These are phyloP conservation scores for Ephemerocybe angulata DNA, from an alignment of 768 basidiomycete genomes.

Conservation along the genomic window DNA sequence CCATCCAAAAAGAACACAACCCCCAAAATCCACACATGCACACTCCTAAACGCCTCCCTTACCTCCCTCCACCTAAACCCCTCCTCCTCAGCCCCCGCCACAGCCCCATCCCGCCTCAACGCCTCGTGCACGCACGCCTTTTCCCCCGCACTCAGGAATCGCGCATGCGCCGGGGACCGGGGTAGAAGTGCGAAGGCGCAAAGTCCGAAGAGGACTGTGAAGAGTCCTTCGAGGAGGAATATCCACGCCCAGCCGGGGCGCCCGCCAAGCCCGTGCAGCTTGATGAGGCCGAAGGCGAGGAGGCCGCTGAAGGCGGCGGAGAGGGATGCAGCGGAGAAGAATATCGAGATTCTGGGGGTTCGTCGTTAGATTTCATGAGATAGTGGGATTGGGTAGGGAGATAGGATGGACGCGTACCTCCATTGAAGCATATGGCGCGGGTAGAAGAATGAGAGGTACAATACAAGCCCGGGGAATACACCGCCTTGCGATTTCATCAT, in stretches of 20 bases:
- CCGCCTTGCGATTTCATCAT: slow-evolving; percentile 50
- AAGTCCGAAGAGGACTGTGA: slow-evolving; percentile 58
- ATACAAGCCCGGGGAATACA: slow-evolving; percentile 53
- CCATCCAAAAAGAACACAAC: slow-evolving; percentile 53
- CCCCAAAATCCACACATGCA: slow-evolving; percentile 52
- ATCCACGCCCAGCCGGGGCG: slow-evolving; percentile 68
- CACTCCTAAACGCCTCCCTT: slow-evolving; percentile 40
- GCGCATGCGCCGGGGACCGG: slow-evolving; percentile 31
- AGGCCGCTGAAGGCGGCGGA: slow-evolving; percentile 70
- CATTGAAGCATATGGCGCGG: slow-evolving; percentile 48
- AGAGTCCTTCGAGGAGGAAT: slow-evolving; percentile 62
- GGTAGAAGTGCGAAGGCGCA: slow-evolving; percentile 45
- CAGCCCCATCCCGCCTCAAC: slow-evolving; percentile 42
- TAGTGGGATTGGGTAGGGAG: slow-evolving; percentile 31
- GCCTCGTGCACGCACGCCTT: slow-evolving; percentile 41
- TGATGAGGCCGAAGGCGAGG: slow-evolving; percentile 61
- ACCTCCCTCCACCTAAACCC: slow-evolving; percentile 59
- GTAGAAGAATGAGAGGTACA: slow-evolving; percentile 56
- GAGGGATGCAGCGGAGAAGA: slow-evolving; percentile 52
- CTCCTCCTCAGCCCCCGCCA: slow-evolving; percentile 28
- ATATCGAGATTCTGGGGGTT: slow-evolving; percentile 39
- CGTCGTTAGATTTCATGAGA: slow-evolving; percentile 20
- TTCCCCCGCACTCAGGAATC: slow-evolving; percentile 50
- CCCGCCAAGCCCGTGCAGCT: slow-evolving; percentile 54
- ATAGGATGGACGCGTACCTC: slow-evolving; percentile 29